Percentiles rank a stretch among this genome's conserved stretches.
These are phyloP conservation scores for Penicillium lividum DNA, from an alignment of 495 filamentous ascomycete genomes.

Conservation along the genomic window DNA sequence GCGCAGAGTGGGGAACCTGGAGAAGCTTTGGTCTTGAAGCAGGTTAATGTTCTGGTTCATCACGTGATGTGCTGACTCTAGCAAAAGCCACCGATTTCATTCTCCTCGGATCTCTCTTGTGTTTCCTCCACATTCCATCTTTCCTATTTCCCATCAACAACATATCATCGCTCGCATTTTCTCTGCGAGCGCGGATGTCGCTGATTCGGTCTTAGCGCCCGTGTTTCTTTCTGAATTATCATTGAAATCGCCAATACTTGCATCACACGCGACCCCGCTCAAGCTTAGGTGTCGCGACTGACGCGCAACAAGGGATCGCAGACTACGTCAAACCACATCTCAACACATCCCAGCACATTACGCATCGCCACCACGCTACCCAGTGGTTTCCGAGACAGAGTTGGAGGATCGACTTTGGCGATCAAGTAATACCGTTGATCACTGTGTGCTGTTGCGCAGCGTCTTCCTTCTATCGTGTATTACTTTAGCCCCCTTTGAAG, in stretches of 20 bases:
- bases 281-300: conserved; percentile 29
- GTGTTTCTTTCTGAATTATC: not conserved
- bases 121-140: conserved; percentile 5
- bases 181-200: conserved; percentile 1
- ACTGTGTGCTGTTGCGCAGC: conserved; percentile 32
- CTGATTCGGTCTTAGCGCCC: not conserved
- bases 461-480: conserved; percentile 43
- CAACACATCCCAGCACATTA: conserved; percentile 18
- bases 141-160: conserved; percentile 11
- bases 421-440: conserved; percentile 43
- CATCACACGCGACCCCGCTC: conserved; percentile 40
- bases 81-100: conserved; percentile 16
- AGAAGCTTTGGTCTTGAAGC: conserved; percentile 27
- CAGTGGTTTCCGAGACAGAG: conserved; percentile 21
- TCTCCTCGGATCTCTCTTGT: conserved; percentile 15
- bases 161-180: conserved; percentile 10
- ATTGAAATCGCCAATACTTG: conserved; percentile 4
- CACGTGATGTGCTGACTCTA: conserved; percentile 26
- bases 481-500: conserved; percentile 44
- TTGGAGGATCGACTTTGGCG: conserved; percentile 23
- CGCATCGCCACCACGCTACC: conserved; percentile 15
- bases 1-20: conserved; percentile 30
- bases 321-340: conserved; percentile 17
- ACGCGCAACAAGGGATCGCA: conserved; percentile 33
- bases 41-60: conserved; percentile 3